phyloP scores from a whole-genome alignment of 768 basidiomycete species.

The Pulveroboletus ravenelii region DNA sequence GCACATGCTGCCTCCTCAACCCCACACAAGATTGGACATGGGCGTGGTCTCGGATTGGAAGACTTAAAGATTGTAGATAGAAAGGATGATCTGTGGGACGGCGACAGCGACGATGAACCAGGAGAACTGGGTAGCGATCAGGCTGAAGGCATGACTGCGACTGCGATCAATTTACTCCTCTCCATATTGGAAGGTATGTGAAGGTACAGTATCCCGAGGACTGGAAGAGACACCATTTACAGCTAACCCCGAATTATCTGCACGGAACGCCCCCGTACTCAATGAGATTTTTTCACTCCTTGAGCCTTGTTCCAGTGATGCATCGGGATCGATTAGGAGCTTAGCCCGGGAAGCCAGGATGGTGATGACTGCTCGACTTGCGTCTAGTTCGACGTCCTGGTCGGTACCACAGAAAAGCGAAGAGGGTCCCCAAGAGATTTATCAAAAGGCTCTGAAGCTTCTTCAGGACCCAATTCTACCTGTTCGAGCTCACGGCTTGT shows the following conservation, averaged over 20 bases:
- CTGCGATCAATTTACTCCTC: constrained; percentile 75
- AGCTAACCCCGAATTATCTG: constrained; percentile 58
- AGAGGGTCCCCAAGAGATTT: constrained; percentile 53
- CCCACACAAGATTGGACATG: constrained; percentile 1
- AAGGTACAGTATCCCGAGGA: neutral
- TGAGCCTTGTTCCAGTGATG: constrained; percentile 48
- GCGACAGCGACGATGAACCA: constrained; percentile 53
- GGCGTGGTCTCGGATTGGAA: constrained; percentile 26
- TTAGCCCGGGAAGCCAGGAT: constrained; percentile 76
- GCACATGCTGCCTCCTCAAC: neutral
- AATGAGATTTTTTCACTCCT: constrained; percentile 67
- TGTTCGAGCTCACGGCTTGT: constrained; percentile 88
- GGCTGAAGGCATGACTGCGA: constrained; percentile 64
- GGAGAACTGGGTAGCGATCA: constrained; percentile 35
- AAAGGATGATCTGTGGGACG: constrained; percentile 39
- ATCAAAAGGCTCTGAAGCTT: constrained; percentile 83
- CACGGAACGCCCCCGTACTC: constrained; percentile 56
- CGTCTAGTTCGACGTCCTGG: constrained; percentile 46
- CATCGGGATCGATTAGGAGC: constrained; percentile 45
- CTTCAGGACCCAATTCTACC: constrained; percentile 90
- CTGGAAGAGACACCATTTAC: neutral
- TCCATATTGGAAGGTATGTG: constrained; percentile 78
- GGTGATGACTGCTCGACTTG: constrained; percentile 77
- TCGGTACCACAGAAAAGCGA: constrained; percentile 13
- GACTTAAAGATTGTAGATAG: constrained; percentile 38